phyloP scores from a whole-genome alignment of 2,329 filamentous ascomycete genomes.

The Nannizziopsis arthrosporioides region DNA sequence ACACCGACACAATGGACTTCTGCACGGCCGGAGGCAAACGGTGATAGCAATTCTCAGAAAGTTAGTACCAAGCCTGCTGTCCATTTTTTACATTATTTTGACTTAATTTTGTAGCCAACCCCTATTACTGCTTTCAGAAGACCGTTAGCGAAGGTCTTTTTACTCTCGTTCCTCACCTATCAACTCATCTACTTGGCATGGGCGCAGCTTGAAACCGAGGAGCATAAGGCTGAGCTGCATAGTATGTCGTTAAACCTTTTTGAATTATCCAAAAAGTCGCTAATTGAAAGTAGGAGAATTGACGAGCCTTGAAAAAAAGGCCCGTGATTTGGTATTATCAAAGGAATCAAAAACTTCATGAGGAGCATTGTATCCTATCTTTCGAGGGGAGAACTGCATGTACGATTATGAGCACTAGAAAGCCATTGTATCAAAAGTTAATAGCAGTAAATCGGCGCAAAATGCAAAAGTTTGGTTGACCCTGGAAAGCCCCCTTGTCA shows the following conservation, averaged over 20 bases:
- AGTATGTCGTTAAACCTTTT: conserved; percentile 20
- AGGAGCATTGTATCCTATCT: not conserved
- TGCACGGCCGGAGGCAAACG: not conserved
- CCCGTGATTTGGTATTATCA: conserved; percentile 17
- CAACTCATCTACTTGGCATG: conserved; percentile 39
- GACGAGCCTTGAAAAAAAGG: conserved; percentile 10
- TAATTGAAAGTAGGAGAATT: conserved; percentile 10
- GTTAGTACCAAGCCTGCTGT: not conserved
- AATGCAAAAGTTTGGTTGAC: no score
- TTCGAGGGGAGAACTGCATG: not conserved
- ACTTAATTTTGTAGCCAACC: not conserved
- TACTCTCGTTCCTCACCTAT: conserved; percentile 39
- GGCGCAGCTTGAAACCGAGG: conserved; percentile 38
- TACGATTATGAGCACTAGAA: not conserved
- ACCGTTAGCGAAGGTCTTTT: conserved; percentile 39
- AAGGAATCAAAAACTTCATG: conserved; percentile 19
- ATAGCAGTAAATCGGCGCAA: no score
- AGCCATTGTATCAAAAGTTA: no score
- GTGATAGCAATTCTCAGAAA: not conserved
- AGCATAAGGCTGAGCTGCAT: conserved; percentile 33
- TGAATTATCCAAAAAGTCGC: not conserved
- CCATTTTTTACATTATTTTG: not conserved
- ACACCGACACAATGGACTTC: not conserved
- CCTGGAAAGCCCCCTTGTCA: no score
- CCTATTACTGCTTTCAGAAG: conserved; percentile 32